phyloP scores from a whole-genome alignment of 345 rosid species.

The Aethionema arabicum region DNA sequence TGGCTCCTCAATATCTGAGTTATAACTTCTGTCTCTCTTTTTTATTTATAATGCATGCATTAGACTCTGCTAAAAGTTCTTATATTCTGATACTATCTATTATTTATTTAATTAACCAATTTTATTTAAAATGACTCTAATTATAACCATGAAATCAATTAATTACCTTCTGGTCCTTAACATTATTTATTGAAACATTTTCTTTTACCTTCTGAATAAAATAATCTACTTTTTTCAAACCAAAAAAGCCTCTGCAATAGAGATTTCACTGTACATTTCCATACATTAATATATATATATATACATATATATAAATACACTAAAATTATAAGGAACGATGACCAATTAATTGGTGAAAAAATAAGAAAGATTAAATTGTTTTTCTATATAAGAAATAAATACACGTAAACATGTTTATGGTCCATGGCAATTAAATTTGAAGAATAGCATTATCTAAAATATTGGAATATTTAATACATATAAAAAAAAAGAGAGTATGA shows the following conservation, averaged over 20 bases:
- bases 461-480: constrained; percentile 5
- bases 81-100: constrained; percentile 8
- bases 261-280: background rate
- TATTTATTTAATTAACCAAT: background rate
- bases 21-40: constrained; percentile 8
- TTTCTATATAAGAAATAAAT: background rate
- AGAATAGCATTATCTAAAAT: constrained; percentile 17
- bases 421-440: constrained; percentile 20
- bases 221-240: background rate
- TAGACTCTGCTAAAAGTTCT: constrained; percentile 27
- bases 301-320: background rate
- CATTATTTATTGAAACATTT: background rate
- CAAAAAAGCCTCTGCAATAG: background rate
- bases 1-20: constrained; percentile 29
- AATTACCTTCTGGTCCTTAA: constrained; percentile 23
- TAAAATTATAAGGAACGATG: background rate
- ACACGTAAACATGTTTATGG: constrained; percentile 14
- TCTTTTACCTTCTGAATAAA: background rate
- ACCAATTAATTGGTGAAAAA: background rate
- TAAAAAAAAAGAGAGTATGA: constrained; percentile 18
- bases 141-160: constrained; percentile 18
- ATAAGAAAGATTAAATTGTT: too few species aligned
- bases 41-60: constrained; percentile 27
- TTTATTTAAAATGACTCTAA: constrained; percentile 2
- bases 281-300: background rate